A percentile compares a stretch with the other conserved stretches of the same genome.
Conservation (phyloP, 2,329 filamentous ascomycete species). For the Diplodia sapinea region DNA sequence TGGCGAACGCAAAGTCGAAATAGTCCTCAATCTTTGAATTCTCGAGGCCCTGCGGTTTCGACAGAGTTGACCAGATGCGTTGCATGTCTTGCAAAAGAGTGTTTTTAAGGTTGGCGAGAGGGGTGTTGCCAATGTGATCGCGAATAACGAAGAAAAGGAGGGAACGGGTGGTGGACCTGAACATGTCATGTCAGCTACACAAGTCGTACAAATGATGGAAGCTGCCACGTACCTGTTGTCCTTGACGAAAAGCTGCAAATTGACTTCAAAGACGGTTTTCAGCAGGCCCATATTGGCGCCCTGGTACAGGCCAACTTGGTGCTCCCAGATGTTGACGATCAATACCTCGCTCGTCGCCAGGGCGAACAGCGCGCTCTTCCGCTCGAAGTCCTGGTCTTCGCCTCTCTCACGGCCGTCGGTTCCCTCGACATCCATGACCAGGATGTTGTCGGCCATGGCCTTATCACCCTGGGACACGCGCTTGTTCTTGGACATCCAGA, state of each 20-base stretch:
- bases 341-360: slow-evolving; percentile 96
- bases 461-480: slow-evolving; percentile 54
- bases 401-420: slow-evolving; percentile 95
- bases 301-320: slow-evolving; percentile 97
- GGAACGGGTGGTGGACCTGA: slow-evolving; percentile 82
- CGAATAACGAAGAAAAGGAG: slow-evolving; percentile 98
- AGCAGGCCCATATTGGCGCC: slow-evolving; percentile 98
- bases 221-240: slow-evolving; percentile 75
- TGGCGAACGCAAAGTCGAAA: slow-evolving; percentile 97
- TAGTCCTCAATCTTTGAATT: slow-evolving; percentile 92
- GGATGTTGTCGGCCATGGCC: slow-evolving; percentile 93
- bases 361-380: slow-evolving; percentile 96
- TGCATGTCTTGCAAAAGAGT: slow-evolving; percentile 89
- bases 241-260: slow-evolving; percentile 94
- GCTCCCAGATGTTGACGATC: slow-evolving; percentile 99
- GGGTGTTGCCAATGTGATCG: slow-evolving; percentile 92
- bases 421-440: slow-evolving; percentile 99
- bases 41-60: slow-evolving; percentile 88
- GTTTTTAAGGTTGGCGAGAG: slow-evolving; percentile 84
- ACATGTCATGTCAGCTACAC: slow-evolving; percentile 23
- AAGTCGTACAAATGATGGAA: slow-evolving; percentile 1
- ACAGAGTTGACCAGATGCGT: slow-evolving; percentile 90
- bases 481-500: slow-evolving; percentile 99
- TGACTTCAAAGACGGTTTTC: slow-evolving; percentile 99
- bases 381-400: slow-evolving; percentile 98